phyloP scores from a whole-genome alignment of 331 rosid genomes.

The Erythrophleum ivorense region DNA sequence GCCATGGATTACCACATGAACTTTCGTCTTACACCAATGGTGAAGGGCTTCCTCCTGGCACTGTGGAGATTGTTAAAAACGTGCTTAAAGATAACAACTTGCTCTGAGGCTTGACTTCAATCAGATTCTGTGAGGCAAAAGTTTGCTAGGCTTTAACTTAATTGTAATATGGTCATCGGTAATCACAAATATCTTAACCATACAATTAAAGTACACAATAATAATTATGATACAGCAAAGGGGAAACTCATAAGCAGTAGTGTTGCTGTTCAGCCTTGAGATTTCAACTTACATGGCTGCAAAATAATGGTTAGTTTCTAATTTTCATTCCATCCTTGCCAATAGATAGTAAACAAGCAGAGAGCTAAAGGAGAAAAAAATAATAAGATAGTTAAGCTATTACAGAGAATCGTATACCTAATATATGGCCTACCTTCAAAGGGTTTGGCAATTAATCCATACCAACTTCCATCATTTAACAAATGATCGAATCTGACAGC shows the following conservation, averaged over 20 bases:
- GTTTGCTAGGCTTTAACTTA: constrained; percentile 41
- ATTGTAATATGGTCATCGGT: background rate
- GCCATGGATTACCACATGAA: constrained; percentile 36
- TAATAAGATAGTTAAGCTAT: background rate
- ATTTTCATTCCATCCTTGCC: background rate
- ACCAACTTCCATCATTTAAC: background rate
- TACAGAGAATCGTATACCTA: background rate
- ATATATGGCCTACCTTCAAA: background rate
- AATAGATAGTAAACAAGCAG: background rate
- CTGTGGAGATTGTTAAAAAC: constrained; percentile 61
- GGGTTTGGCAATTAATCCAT: background rate
- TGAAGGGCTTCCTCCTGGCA: constrained; percentile 54
- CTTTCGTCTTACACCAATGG: constrained; percentile 61
- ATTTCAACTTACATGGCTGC: background rate
- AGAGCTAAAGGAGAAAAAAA: background rate
- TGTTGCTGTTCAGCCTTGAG: background rate
- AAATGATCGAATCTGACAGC: background rate
- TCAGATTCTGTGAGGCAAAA: constrained; percentile 60
- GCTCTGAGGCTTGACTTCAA: constrained; percentile 66
- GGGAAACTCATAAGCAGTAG: background rate
- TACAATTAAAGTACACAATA: background rate
- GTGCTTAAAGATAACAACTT: constrained; percentile 68
- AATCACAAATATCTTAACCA: constrained; percentile 1
- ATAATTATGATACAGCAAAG: background rate
- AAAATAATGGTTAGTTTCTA: constrained; percentile 4